A percentile compares a stretch with the other conserved stretches of the same genome.
These are phyloP conservation scores for Diaporthe sp. DNA, from an alignment of 2,329 filamentous ascomycete species.

Conservation along the genomic window DNA sequence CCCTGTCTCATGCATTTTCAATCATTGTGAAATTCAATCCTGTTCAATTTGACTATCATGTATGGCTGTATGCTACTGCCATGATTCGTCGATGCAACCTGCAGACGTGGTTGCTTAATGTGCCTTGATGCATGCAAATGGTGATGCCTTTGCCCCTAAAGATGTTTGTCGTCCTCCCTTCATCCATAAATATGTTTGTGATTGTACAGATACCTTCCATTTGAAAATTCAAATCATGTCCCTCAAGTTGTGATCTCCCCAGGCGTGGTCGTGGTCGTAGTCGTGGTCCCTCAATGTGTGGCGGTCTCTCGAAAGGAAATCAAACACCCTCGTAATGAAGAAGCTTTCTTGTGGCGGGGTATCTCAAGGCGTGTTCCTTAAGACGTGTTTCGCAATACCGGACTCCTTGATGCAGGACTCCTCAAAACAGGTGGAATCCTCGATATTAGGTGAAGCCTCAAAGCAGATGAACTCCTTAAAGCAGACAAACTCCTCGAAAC, in stretches of 20 bases:
- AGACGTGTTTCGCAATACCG: too few species aligned
- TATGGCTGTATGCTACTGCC: not conserved
- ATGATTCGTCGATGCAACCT: not conserved
- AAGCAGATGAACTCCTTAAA: not conserved
- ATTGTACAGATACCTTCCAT: not conserved
- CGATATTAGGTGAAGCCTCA: too few species aligned
- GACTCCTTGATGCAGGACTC: not conserved
- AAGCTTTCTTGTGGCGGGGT: too few species aligned
- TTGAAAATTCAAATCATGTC: not conserved
- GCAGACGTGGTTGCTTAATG: not conserved
- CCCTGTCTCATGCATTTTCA: not conserved
- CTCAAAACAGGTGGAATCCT: not conserved
- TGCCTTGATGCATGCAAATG: not conserved
- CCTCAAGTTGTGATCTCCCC: not conserved
- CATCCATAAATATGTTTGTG: not conserved
- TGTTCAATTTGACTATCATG: not conserved
- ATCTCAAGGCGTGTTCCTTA: not conserved
- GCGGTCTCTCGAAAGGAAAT: not conserved
- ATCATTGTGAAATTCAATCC: not conserved
- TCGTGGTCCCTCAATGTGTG: not conserved
- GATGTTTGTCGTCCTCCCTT: not conserved
- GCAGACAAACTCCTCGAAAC: not conserved
- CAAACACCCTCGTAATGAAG: not conserved
- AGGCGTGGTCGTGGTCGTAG: too few species aligned
- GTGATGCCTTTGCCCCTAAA: not conserved